Base-by-base conservation (phyloP, 139 green algal genomes). In the Tetraselmis chui region DNA sequence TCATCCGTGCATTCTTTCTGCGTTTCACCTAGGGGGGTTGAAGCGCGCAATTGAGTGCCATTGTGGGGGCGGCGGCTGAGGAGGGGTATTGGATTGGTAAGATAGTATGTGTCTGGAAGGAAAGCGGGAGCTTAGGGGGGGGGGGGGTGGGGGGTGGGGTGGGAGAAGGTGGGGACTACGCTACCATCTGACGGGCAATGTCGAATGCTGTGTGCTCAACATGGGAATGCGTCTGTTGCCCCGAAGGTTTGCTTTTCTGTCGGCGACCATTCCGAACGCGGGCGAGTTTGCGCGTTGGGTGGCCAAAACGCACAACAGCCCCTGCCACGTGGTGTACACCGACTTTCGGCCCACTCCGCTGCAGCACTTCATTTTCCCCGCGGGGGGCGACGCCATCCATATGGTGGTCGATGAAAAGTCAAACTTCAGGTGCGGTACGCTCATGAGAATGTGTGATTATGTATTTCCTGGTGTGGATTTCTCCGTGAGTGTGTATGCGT, bases 241-340 rank as follows among this genome's bases (percentile, higher is more conserved):
- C n/a, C n/a, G n/a, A n/a, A n/a, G 86, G 77, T 93, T 94, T 79
- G 93, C 87, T 31, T 97, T 97, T 80, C 85, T 97, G 59, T 97
- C 93, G 27, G 93, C 93, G 28, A 97, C 93, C 58, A 91, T 97
- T 28, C 92, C 93, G 29, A 97, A 97, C 77, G 91, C 93, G 1
- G 31, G 83, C 1, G 93, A 97, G 84, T 96, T 97, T 87, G 93
- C 93, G 0, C 84, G 91, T 5, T 97, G 93, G 93, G 87, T 97
- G 25, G 89, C 93, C 25, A 87, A 89, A 30, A 87, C 88, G 0
- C 92, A 95, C 78, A 76, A 84, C 26, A 29, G 59, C 1, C 90
- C 90, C 0, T 94, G 90, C 84, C 92, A 94, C 86, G 88, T 94
- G 29, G 89, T 94, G 76, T 94, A 93, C 87, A 96, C 93, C 30